Evolutionary conservation across 2,329 filamentous ascomycete genomes (phyloP), one percentile per base, ranked within the genome.

Genomic region (Botrytis cinerea): DNA sequence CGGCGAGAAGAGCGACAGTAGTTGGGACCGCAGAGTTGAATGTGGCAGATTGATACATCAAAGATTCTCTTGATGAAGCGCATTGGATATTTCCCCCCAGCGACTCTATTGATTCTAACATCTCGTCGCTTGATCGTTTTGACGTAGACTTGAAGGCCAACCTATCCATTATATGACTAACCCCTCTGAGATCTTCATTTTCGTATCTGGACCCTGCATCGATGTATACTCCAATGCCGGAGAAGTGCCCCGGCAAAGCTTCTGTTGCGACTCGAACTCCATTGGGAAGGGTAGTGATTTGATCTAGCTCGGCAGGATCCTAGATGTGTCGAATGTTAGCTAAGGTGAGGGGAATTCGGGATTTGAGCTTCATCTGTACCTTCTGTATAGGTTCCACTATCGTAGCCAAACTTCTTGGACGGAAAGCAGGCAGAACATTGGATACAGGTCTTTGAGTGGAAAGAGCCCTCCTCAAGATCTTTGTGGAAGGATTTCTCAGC

Each of bases 41-140:
- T 45, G 95, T 98, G 40, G 96, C 96, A 1, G 94, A 93, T 83
- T 99, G 96, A 85, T 99, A 99, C 96, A 99, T 99, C 84, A 99
- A 89, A 73, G 94, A 94, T 84, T 99, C 96, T 77, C 96, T 88
- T 2, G 94, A 97, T 1, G 95, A 98, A 18, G 95, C 95, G 84
- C 96, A 99, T 84, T 98, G 95, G 74, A 99, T 95, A 82, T 98
- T 98, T 46, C 96, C 96, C 51, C 96, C 96, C 4, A 99, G 86
- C 0, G 91, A 91, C 83, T 98, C 96, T 48, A 98, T 88, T 48
- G 91, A 87, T 82, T 97, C 94, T 32, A 97, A 86, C 90, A 98
- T 96, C 78, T 94, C 87, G 83, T 98, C 95, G 73, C 91, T 90
- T 0, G 89, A 89, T 75, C 91, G 90, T 51, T 86, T 85, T 48